A percentile compares a stretch with the other conserved stretches of the same genome.
Evolutionary conservation across 176 grass and related monocot genomes (phyloP).

Genomic region (Cymbopogon citratus): DNA sequence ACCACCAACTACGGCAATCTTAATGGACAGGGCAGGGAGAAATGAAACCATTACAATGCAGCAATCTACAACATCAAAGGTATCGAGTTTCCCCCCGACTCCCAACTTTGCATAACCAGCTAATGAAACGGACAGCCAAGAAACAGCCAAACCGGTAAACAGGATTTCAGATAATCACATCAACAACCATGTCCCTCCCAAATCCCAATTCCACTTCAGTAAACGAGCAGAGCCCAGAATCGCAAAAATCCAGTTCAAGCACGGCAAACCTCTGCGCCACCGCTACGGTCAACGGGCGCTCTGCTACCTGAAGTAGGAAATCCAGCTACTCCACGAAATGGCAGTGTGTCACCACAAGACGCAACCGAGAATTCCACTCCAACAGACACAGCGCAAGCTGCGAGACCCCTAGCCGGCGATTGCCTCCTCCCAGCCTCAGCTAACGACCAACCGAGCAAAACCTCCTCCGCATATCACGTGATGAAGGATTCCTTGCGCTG

Average conservation of each 20-base stretch:
- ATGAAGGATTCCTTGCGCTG: neutral
- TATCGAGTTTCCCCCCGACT: neutral
- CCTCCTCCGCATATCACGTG: neutral
- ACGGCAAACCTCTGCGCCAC: neutral
- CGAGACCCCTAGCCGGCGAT: neutral
- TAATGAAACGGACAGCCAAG: neutral
- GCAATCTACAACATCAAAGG: neutral
- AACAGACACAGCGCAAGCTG: neutral
- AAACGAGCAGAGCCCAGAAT: neutral
- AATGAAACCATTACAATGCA: constrained; percentile 12
- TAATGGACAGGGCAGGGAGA: neutral
- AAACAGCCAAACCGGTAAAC: neutral
- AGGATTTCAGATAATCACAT: neutral
- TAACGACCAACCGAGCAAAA: neutral
- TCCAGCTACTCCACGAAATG: neutral
- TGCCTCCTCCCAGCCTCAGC: neutral
- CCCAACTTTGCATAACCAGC: neutral
- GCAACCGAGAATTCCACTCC: neutral
- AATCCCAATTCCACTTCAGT: neutral
- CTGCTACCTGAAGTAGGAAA: neutral
- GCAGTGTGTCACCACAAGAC: neutral
- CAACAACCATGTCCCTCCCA: neutral
- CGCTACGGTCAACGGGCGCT: neutral
- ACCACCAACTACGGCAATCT: constrained; percentile 1
- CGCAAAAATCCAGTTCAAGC: neutral